Base-by-base conservation (phyloP, 2,329 filamentous ascomycete genomes). In the Arthrocladium fulminans region DNA sequence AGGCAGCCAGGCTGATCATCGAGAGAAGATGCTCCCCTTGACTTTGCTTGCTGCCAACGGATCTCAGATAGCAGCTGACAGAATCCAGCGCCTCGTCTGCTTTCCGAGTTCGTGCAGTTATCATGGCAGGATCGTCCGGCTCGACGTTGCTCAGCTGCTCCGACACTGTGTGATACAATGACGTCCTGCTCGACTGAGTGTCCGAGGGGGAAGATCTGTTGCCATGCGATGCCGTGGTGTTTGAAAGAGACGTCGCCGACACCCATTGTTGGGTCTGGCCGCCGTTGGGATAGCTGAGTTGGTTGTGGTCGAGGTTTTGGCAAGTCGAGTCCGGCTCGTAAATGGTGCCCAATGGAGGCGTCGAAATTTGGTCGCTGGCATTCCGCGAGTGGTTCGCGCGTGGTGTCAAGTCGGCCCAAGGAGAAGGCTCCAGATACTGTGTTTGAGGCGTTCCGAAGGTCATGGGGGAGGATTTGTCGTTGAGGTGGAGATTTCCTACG, bases 1-100 rank as follows among this genome's bases (percentile, higher is more conserved):
- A 47, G n/a, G 44, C 44, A 29, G 44, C 44, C 2, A 47, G 44
- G 15, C 44, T 47, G 20, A 23, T 25, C 44, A 47, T 47, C 3
- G 32, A 12, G 29, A 38, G 20, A 20, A 47, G 15, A 39, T 38
- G 32, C n/a, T 47, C 34, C 8, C 34, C 32, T 13, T 37, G 15
- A 13, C 20, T 35, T 15, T 38, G 32, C 20, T 47, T 47, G 13
- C 17, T 19, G 22, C 44, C 44, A 13, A 47, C n/a, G 15, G 44
- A 47, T 29, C 25, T 22, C 23, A 47, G 23, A 29, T 47, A 47
- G 32, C 20, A 25, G 10, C 27, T 19, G n/a, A 47, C 44, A 29
- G 44, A 32, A 24, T 47, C 44, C 32, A 47, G 32, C 32, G 44
- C 22, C 6, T 38, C 44, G 30, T 47, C 44, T 19, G 44, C 44